These are phyloP conservation scores for Irpex sp. DNA, from an alignment of 1,284 basidiomycete genomes.

Conservation along the genomic window DNA sequence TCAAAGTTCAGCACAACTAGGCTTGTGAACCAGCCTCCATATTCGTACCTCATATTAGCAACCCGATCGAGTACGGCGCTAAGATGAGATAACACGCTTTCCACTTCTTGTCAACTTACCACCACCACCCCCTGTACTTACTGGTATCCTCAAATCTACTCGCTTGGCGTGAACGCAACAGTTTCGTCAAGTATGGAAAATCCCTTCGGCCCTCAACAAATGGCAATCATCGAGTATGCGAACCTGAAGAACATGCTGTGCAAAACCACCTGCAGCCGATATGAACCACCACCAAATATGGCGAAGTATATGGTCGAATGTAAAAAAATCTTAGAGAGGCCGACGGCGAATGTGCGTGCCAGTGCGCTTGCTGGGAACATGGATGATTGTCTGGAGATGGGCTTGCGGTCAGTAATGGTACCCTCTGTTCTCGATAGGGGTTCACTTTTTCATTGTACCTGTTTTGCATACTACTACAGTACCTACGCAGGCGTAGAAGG, in stretches of 20 bases:
- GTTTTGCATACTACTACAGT: not conserved
- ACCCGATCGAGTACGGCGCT: not conserved
- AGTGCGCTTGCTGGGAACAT: not conserved
- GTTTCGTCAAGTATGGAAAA: not conserved
- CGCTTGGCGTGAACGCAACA: not conserved
- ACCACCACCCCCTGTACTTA: not conserved
- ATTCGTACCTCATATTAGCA: no score
- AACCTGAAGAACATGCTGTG: not conserved
- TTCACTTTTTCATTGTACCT: not conserved
- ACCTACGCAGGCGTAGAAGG: not conserved
- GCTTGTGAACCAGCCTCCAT: no score
- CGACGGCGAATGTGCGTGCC: not conserved
- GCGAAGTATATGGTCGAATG: not conserved
- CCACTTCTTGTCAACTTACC: not conserved
- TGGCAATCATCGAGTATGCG: not conserved
- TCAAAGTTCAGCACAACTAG: no score
- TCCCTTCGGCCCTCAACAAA: not conserved
- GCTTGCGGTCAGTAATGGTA: not conserved
- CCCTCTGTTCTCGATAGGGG: not conserved
- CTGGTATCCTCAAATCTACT: not conserved
- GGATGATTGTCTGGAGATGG: not conserved
- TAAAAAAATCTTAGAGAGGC: not conserved
- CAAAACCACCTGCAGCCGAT: not conserved
- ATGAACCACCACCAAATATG: not conserved
- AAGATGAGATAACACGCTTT: not conserved